Evolutionary conservation across 768 basidiomycete species (phyloP), one percentile per base, ranked within the genome.

Genomic region (Aureoboletus auriporus): DNA sequence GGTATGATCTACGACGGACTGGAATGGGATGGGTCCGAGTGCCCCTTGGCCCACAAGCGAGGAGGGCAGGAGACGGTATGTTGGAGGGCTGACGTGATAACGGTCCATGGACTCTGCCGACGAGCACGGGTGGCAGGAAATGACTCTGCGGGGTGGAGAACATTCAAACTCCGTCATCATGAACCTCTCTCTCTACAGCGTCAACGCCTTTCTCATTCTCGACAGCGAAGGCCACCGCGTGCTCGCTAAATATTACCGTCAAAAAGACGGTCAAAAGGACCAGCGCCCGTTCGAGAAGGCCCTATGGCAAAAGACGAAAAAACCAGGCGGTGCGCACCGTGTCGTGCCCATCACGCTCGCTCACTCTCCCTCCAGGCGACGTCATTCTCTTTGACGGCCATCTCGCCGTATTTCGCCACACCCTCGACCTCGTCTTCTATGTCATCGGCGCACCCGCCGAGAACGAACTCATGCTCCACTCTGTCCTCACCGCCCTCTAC

Each of bases 151-250:
- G n/a, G 66, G 72, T 66, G 16, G 77, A 62, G 59, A 82, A 83
- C 17, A 42, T 55, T 66, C 49, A 60, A 50, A 65, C 62, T 62
- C 63, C 54, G 56, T 42, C 41, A 20, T 30, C 16, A 68, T 68
- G 84, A 96, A 95, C 64, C 73, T 96, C 43, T 85, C 93, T 8
- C 75, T 99, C 39, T 94, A 97, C 73, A 85, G 85, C 59, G 74
- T 94, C 50, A 80, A 85, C 39, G 91, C 85, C 1, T 89, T 98
- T 67, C 64, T 99, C 54, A 83, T 97, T 61, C 84, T 97, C 59
- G 96, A 99, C 75, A 75, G 84, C n/a, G 94, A 97, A 58, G 94
- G 94, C 17, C 86, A 91, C 62, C 88, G 96, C 42, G 87, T 98
- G 26, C 79, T 99, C 9, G 89, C 95, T 28, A 98, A 98, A 68